These are phyloP conservation scores for Ophiostoma sp. DNA, from an alignment of 2,329 filamentous ascomycete genomes.

Conservation along the genomic window DNA sequence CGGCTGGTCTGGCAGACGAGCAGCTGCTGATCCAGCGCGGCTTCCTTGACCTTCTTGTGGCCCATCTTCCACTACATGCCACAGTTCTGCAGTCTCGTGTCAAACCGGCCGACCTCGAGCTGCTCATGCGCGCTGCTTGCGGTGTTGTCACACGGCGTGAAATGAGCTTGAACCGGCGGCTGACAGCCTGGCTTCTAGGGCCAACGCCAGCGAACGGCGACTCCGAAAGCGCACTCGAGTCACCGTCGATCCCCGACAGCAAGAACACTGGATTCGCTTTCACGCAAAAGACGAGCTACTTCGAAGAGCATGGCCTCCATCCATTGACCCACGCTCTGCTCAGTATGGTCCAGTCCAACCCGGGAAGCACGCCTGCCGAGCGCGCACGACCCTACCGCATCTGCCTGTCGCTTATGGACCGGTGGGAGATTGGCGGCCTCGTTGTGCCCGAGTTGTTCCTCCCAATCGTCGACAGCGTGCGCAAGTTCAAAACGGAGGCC, in stretches of 20 bases:
- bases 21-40: slow-evolving; percentile 91
- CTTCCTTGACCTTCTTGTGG: slow-evolving; percentile 88
- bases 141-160: slow-evolving; percentile 86
- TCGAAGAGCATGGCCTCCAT: slow-evolving; percentile 74
- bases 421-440: slow-evolving; percentile 92
- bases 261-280: slow-evolving; percentile 42
- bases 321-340: slow-evolving; percentile 73
- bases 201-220: slow-evolving; percentile 55
- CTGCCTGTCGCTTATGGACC: slow-evolving; percentile 93
- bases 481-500: slow-evolving; percentile 67
- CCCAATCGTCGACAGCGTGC: slow-evolving; percentile 78
- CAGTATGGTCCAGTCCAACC: slow-evolving; percentile 64
- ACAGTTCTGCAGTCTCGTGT: slow-evolving; percentile 74
- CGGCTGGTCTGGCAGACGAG: slow-evolving; percentile 81
- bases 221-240: slow-evolving; percentile 42
- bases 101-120: slow-evolving; percentile 73
- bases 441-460: slow-evolving; percentile 88
- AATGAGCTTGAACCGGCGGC: slow-evolving; percentile 90
- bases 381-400: slow-evolving; percentile 85
- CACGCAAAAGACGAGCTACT: slow-evolving; percentile 71
- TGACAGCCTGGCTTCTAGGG: slow-evolving; percentile 96
- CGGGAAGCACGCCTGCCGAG: slow-evolving; percentile 55
- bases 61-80: slow-evolving; percentile 82
- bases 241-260: slow-evolving; percentile 39
- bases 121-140: slow-evolving; percentile 78